phyloP scores from a whole-genome alignment of 805 yeast genomes.

The Wickerhamomyces strasburgensis region DNA sequence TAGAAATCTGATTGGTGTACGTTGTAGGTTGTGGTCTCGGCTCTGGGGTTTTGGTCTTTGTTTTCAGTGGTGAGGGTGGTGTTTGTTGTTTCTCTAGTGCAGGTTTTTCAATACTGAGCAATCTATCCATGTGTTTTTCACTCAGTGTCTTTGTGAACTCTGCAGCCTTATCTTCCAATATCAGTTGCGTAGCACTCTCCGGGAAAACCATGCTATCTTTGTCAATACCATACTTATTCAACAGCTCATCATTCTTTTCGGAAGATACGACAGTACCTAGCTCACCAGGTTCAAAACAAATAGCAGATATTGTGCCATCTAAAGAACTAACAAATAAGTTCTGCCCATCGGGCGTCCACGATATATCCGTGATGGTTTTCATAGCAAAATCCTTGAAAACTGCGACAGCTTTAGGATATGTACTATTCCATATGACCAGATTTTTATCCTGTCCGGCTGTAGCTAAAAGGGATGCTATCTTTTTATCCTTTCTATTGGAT shows the following conservation, averaged over 20 bases:
- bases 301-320: slow-evolving; percentile 75
- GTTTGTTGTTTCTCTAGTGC: slow-evolving; percentile 3
- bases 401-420: slow-evolving; percentile 67
- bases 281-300: slow-evolving; percentile 59
- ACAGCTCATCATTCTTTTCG: slow-evolving; percentile 60
- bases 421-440: slow-evolving; percentile 83
- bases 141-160: slow-evolving; percentile 27
- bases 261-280: slow-evolving; percentile 59
- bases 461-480: slow-evolving; percentile 70
- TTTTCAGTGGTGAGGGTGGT: slow-evolving; percentile 2
- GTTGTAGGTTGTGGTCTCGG: slow-evolving; percentile 22
- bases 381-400: slow-evolving; percentile 72
- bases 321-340: slow-evolving; percentile 71
- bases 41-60: slow-evolving; percentile 1
- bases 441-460: slow-evolving; percentile 94
- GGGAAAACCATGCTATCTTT: slow-evolving; percentile 81
- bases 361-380: slow-evolving; percentile 80
- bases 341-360: slow-evolving; percentile 84
- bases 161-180: slow-evolving; percentile 60
- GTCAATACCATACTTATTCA: slow-evolving; percentile 84
- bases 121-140: slow-evolving; percentile 35
- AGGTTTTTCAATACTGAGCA: slow-evolving; percentile 32
- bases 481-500: slow-evolving; percentile 25
- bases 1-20: too few species aligned
- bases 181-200: slow-evolving; percentile 76